Percentiles rank a stretch among this genome's conserved stretches.
phyloP scores from a whole-genome alignment of 129 eudicot genomes.

The Centrapalus pauciflorus region DNA sequence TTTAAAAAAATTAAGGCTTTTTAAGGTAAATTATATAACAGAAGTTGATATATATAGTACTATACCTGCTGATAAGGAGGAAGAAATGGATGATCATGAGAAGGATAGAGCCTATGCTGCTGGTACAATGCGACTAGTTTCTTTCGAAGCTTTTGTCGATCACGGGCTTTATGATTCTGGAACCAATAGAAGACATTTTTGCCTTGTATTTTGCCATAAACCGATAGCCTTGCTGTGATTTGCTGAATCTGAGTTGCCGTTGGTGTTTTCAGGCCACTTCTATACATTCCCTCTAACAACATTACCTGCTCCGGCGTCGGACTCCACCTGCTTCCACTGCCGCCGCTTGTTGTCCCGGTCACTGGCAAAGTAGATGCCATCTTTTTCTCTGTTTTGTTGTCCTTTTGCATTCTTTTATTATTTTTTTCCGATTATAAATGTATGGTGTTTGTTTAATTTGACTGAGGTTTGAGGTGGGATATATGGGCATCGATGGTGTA shows the following conservation, averaged over 20 bases:
- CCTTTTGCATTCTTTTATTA: background rate
- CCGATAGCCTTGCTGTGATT: conserved; percentile 60
- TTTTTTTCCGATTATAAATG: background rate
- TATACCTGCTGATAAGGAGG: conserved; percentile 26
- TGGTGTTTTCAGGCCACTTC: conserved; percentile 74
- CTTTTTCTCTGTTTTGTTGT: background rate
- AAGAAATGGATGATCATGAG: conserved; percentile 3
- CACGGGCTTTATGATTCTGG: conserved; percentile 92
- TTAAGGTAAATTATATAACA: background rate
- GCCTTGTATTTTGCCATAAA: conserved; percentile 71
- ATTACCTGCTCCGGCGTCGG: conserved; percentile 86
- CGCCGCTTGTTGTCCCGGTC: conserved; percentile 6
- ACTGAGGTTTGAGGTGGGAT: background rate
- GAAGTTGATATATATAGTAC: background rate
- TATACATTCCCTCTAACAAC: conserved; percentile 70
- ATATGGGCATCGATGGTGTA: background rate
- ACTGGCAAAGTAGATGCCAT: conserved; percentile 2
- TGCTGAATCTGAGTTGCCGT: conserved; percentile 70
- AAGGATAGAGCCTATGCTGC: conserved; percentile 24
- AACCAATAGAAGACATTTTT: conserved; percentile 95
- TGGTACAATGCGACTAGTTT: conserved; percentile 34
- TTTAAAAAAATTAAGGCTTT: no score
- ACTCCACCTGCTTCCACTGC: conserved; percentile 56
- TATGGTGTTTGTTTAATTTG: background rate
- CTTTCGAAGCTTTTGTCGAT: conserved; percentile 72